phyloP scores from a whole-genome alignment of 2,329 filamentous ascomycete species.

The Calycina herbarum region DNA sequence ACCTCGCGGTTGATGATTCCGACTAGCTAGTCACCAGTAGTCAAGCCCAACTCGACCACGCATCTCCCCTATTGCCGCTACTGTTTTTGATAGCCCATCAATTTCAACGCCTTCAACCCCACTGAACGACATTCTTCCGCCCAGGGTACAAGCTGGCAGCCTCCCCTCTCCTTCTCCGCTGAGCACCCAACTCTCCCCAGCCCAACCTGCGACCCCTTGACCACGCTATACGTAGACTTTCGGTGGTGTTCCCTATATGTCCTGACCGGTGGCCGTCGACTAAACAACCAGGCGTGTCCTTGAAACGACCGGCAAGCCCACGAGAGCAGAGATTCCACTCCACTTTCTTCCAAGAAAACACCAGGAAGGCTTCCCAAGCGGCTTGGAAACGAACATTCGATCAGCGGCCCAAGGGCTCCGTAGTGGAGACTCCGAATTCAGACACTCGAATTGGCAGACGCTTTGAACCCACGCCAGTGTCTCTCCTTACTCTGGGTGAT shows the following conservation, averaged over 20 bases:
- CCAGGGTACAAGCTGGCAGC: background rate
- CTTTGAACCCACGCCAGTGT: background rate
- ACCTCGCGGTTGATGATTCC: too few species aligned
- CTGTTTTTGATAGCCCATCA: too few species aligned
- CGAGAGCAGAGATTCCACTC: background rate
- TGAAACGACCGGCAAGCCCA: background rate
- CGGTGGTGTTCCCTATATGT: background rate
- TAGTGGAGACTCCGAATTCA: background rate
- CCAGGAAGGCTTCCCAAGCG: background rate
- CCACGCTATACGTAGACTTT: background rate
- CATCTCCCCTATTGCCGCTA: too few species aligned
- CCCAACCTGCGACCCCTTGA: background rate
- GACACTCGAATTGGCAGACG: background rate
- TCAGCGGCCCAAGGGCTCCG: background rate
- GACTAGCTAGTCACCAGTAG: too few species aligned
- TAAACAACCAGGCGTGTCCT: background rate
- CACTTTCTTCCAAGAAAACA: background rate
- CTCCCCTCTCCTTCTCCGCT: background rate
- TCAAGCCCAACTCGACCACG: too few species aligned
- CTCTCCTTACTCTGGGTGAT: background rate
- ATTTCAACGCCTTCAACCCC: too few species aligned
- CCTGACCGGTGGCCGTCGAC: background rate
- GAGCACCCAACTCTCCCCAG: too few species aligned
- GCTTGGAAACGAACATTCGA: constrained; percentile 2
- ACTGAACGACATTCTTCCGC: background rate